Base-by-base conservation (phyloP, 305 asterid species). In the Coffea humblotiana region DNA sequence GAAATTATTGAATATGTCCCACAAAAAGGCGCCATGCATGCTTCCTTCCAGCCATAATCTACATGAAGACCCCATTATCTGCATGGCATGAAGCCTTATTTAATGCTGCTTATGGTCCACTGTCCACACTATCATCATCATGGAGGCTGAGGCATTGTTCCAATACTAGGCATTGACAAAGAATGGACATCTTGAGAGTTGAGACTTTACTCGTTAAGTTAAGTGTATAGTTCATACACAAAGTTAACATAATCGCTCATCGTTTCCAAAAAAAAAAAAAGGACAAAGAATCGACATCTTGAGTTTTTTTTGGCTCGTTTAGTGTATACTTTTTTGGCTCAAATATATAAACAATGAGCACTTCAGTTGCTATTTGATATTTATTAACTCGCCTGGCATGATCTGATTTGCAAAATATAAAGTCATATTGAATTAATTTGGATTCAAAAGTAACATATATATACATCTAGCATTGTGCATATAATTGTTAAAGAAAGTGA, bases 1-100 rank as follows among this genome's bases (percentile, higher is more conserved):
- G 63, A 74, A 80, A 80, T 85, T 82, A 85, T 79, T 77, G 86
- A 76, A 77, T 23, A 66, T 84, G 85, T 60, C 83, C 82, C 78
- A 72, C 82, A 79, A 75, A 68, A 66, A 8, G 70, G 63, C 51
- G 13, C 72, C 61, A 79, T 71, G 76, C 76, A 25, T 27, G 69
- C 37, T 25, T 77, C 64, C 61, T 64, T 60, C 84, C 84, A 77
- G 78, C 77, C 60, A 10, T 66, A 76, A 77, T 80, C 83, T 69
- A 52, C 76, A 54, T 45, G 40, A 68, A 49, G 43, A 66, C 13
- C 54, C 35, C 16, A 61, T 61, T 61, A 9, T n/a, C 67, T 61
- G 67, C 67, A 61, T n/a, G 64, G 67, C 35, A 61, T n/a, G 67
- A 25, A n/a, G 29, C 14, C 29, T 60, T 29, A 60, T 12, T 23